Conservation (phyloP, 169 alveolate genomes). For the Plasmodium reichenowi region DNA sequence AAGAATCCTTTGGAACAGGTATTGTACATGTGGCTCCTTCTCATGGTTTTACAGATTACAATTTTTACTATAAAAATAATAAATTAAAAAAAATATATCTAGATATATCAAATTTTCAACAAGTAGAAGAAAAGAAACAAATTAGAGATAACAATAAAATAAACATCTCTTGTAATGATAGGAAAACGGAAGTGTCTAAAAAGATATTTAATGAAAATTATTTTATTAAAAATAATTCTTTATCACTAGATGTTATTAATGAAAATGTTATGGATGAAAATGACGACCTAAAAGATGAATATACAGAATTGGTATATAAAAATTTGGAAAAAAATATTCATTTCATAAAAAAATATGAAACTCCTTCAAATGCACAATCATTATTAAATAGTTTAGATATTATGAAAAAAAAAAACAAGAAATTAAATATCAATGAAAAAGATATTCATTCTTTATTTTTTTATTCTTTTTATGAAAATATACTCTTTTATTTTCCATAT, state of each 20-base stretch:
- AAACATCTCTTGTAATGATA: not conserved
- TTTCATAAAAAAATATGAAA: constrained; percentile 14
- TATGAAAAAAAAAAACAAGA: not conserved
- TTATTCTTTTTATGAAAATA: constrained; percentile 55
- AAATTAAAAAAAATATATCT: constrained; percentile 19
- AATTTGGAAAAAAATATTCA: constrained; percentile 3
- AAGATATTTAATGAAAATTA: not conserved
- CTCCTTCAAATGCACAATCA: not conserved
- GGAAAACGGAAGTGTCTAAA: not conserved
- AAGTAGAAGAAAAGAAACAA: not conserved
- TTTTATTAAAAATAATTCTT: not conserved
- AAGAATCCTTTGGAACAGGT: constrained; percentile 67
- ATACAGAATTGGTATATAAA: constrained; percentile 3
- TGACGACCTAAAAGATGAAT: constrained; percentile 62
- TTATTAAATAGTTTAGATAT: not conserved
- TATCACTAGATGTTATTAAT: constrained; percentile 10
- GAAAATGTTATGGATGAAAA: constrained; percentile 69
- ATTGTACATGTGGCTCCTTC: constrained; percentile 74
- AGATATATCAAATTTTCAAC: constrained; percentile 3
- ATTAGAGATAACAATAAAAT: too few species aligned
- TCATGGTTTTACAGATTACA: constrained; percentile 67
- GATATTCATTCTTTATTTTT: constrained; percentile 39
- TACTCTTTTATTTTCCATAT: constrained; percentile 68
- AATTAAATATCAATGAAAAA: constrained; percentile 47
- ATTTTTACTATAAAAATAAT: constrained; percentile 39